Evolutionary conservation across 257 asterid genomes (phyloP), one percentile per base, ranked within the genome.

Genomic region (Solanum medicagineum): DNA sequence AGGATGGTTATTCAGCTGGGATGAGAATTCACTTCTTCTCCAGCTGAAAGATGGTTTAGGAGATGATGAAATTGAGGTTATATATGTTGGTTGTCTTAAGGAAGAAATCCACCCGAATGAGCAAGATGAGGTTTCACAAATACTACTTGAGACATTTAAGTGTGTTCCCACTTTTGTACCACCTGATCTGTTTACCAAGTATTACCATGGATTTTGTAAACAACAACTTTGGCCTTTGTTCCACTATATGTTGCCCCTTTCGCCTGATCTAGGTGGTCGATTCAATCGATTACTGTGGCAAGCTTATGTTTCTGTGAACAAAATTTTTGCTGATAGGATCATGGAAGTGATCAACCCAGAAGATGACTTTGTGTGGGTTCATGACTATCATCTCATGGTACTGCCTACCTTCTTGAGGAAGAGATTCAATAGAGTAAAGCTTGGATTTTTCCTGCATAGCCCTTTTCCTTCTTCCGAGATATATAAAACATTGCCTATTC

Each of bases 261-360:
- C 98, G 0, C 95, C 98, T 1, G 98, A 95, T 88, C 94, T 95
- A 4, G 98, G 98, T 3, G 98, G 98, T 29, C 83, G 98, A 84
- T 95, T 93, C 75, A 90, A 93, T 69, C 93, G 98, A 22, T 86
- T 93, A 0, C 69, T 93, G 47, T 95, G 98, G 98, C 98, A 95
- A 84, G 98, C 98, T 1, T 95, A 95, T 66, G 98, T 95, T 1
- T 95, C 98, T 2, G 98, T 95, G 49, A 95, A 95, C 90, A 95
- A 95, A 91, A 93, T 93, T 51, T 95, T 95, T 44, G 98, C 98
- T 0, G 98, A 95, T 85, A 89, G 98, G 84, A 95, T 95, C 71
- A 93, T 94, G 98, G 98, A 94, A 86, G 98, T 94, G 86, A 94
- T 94, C 71, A 94, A 92, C 55, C 98, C 98, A 1, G 98, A 94